Evolutionary conservation across 495 filamentous ascomycete genomes (phyloP).

Genomic region (Penicillium dipodomyicola): DNA sequence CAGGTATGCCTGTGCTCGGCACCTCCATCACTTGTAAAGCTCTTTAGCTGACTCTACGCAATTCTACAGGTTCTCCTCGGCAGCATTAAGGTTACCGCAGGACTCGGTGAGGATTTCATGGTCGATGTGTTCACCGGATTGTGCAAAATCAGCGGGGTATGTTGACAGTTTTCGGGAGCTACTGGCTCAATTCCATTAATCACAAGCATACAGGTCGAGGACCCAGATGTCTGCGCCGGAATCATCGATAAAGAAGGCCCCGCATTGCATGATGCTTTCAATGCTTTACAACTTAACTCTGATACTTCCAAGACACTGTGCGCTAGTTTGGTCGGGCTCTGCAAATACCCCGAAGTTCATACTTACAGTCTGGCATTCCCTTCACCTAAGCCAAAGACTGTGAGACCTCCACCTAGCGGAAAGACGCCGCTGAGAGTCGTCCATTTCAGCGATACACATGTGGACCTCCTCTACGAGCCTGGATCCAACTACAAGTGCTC

Average conservation of each 20-base stretch:
- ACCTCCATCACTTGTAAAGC: too few species aligned
- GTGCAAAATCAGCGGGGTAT: slow-evolving; percentile 45
- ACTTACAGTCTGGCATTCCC: slow-evolving; percentile 45
- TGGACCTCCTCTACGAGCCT: slow-evolving; percentile 50
- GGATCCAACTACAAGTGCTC: slow-evolving; percentile 52
- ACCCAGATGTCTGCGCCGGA: slow-evolving; percentile 51
- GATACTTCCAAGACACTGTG: slow-evolving; percentile 50
- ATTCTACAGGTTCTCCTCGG: slow-evolving; percentile 39
- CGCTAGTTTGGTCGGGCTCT: slow-evolving; percentile 48
- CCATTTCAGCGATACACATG: slow-evolving; percentile 57
- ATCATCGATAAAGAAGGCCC: slow-evolving; percentile 48
- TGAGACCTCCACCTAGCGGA: slow-evolving; percentile 44
- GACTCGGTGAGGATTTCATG: slow-evolving; percentile 43
- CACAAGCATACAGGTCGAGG: slow-evolving; percentile 30
- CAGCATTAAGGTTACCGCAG: slow-evolving; percentile 45
- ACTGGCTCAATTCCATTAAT: neutral
- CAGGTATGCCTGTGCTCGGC: slow-evolving; percentile 15
- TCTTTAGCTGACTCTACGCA: neutral
- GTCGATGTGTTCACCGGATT: slow-evolving; percentile 41
- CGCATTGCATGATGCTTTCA: slow-evolving; percentile 46
- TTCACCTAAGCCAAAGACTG: slow-evolving; percentile 38
- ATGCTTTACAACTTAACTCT: slow-evolving; percentile 44
- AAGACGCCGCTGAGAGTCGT: slow-evolving; percentile 49
- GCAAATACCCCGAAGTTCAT: slow-evolving; percentile 44
- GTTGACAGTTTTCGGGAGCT: neutral